Evolutionary conservation across 768 basidiomycete species (phyloP).

Genomic region (Pleurotus djamor): DNA sequence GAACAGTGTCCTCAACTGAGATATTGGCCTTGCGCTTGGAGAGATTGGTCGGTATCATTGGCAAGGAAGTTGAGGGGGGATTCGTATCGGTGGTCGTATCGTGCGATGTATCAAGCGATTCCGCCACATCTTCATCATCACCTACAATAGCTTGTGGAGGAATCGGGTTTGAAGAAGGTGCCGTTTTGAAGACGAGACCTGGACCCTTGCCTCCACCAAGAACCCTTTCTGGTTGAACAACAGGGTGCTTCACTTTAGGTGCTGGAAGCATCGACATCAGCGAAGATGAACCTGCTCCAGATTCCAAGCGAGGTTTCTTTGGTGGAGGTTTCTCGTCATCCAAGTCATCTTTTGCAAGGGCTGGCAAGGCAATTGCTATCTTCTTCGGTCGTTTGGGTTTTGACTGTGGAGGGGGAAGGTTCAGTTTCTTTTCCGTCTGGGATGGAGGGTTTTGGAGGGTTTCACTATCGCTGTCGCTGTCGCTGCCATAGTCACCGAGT

Average conservation of each 20-base stretch:
- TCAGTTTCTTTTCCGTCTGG: slow-evolving; percentile 7
- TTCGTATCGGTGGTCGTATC: slow-evolving; percentile 5
- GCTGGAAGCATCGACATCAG: slow-evolving; percentile 74
- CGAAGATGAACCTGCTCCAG: slow-evolving; percentile 61
- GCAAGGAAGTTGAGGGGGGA: slow-evolving; percentile 27
- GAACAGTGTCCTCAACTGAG: slow-evolving; percentile 41
- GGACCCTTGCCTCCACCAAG: slow-evolving; percentile 64
- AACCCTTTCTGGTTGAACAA: slow-evolving; percentile 47
- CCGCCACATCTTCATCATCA: slow-evolving; percentile 15
- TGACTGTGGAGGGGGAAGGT: slow-evolving; percentile 1
- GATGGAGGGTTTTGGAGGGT: background rate
- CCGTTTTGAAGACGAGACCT: slow-evolving; percentile 56
- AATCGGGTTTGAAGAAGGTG: slow-evolving; percentile 12
- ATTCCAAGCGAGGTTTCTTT: slow-evolving; percentile 53
- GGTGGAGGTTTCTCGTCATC: slow-evolving; percentile 45
- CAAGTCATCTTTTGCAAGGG: slow-evolving; percentile 35
- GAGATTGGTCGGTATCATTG: slow-evolving; percentile 60
- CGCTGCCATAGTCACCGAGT: slow-evolving; percentile 78
- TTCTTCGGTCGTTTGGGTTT: slow-evolving; percentile 55
- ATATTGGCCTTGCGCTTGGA: slow-evolving; percentile 59
- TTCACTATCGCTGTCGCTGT: slow-evolving; percentile 44
- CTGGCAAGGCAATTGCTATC: slow-evolving; percentile 58
- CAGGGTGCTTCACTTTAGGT: slow-evolving; percentile 56
- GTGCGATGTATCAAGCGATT: slow-evolving; percentile 5
- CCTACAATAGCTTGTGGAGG: slow-evolving; percentile 19